Evolutionary conservation across 257 asterid genomes (phyloP).

Genomic region (Anisodus tanguticus): DNA sequence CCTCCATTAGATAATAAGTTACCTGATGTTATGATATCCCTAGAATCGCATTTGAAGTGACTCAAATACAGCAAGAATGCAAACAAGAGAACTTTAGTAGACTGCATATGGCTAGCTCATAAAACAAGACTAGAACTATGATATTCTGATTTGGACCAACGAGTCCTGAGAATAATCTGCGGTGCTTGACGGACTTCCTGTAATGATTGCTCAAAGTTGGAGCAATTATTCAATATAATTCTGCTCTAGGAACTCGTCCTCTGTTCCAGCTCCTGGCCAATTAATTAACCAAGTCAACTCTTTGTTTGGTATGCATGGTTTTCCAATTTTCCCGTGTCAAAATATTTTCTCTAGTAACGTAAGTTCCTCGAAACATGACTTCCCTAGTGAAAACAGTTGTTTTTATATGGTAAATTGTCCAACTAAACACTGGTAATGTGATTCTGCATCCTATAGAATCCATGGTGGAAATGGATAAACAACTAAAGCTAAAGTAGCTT

Average conservation of each 20-base stretch:
- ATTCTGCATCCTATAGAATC: background rate
- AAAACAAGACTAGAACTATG: background rate
- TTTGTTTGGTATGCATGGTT: background rate
- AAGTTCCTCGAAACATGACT: background rate
- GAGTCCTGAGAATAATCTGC: background rate
- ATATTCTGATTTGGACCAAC: background rate
- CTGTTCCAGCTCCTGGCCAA: background rate
- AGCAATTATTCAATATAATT: background rate
- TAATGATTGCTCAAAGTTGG: background rate
- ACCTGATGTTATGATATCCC: background rate
- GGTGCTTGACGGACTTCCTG: background rate
- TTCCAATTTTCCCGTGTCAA: background rate
- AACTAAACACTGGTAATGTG: background rate
- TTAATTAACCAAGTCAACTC: background rate
- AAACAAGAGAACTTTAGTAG: background rate
- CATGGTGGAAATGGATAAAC: background rate
- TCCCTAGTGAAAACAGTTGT: background rate
- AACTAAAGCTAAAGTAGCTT: background rate
- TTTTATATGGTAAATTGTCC: too few species aligned
- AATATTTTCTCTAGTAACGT: too few species aligned
- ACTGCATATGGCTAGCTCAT: background rate
- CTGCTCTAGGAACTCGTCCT: background rate
- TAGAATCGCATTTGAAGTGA: background rate
- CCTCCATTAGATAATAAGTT: background rate
- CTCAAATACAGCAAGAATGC: background rate